A percentile compares a stretch with the other conserved stretches of the same genome.
These are phyloP conservation scores for Trichoderma citrinoviride DNA, from an alignment of 2,329 filamentous ascomycete genomes.

Conservation along the genomic window DNA sequence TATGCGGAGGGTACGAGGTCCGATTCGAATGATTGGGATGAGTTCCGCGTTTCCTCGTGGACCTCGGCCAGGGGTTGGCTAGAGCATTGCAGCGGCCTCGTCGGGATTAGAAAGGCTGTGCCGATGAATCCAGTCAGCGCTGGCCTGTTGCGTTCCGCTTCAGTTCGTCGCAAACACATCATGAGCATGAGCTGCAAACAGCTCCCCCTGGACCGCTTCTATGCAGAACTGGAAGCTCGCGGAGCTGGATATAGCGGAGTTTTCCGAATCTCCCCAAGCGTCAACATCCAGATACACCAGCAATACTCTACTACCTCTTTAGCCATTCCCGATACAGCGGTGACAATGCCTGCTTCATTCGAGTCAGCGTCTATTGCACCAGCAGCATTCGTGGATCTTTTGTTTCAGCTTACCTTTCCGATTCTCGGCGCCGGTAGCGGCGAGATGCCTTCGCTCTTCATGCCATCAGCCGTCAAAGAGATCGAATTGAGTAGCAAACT, in stretches of 20 bases:
- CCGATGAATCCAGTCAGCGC: conserved; percentile 27
- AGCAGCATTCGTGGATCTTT: conserved; percentile 46
- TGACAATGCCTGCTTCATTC: conserved; percentile 44
- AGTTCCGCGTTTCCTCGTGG: conserved; percentile 57
- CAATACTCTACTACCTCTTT: conserved; percentile 31
- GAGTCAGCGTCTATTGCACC: conserved; percentile 46
- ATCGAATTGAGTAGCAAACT: conserved; percentile 31
- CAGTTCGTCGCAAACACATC: conserved; percentile 21
- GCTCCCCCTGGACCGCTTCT: conserved; percentile 27
- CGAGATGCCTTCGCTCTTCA: conserved; percentile 36
- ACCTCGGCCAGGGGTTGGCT: conserved; percentile 52
- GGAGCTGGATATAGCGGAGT: conserved; percentile 31
- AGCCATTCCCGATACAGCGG: conserved; percentile 42
- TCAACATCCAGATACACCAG: conserved; percentile 22
- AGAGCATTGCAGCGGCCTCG: conserved; percentile 56
- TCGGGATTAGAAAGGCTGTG: conserved; percentile 37
- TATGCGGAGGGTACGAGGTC: conserved; percentile 32
- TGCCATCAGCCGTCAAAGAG: conserved; percentile 36
- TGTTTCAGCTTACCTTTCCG: conserved; percentile 42
- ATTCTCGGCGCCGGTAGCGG: conserved; percentile 37
- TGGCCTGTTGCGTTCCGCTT: conserved; percentile 19
- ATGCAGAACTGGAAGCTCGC: conserved; percentile 28
- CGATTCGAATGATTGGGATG: conserved; percentile 49
- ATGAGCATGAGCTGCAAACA: background rate
- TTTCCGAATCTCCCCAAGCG: conserved; percentile 25